Evolutionary conservation across 306 rosid species (phyloP).

Genomic region (Rosa lucieae): DNA sequence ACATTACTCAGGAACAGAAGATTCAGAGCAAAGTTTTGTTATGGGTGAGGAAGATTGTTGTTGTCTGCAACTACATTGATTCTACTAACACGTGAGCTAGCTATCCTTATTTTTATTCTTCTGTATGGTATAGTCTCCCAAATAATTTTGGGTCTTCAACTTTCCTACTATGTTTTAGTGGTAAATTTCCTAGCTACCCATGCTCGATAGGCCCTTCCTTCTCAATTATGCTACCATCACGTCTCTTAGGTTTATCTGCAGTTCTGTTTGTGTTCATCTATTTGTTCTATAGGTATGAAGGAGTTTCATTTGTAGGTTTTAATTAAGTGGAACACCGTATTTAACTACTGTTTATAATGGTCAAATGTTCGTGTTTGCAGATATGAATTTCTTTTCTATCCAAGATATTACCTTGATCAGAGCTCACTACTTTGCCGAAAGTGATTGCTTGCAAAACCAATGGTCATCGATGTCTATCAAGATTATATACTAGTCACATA

Average conservation of each 20-base stretch:
- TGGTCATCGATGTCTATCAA: no score
- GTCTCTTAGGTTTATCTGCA: neutral
- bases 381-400: constrained; percentile 93
- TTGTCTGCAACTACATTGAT: constrained; percentile 87
- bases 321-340: constrained; percentile 11
- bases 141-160: neutral
- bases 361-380: constrained; percentile 44
- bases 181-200: neutral
- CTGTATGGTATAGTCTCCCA: constrained; percentile 20
- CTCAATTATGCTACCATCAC: neutral
- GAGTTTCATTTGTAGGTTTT: constrained; percentile 19
- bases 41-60: constrained; percentile 97
- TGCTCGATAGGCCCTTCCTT: constrained; percentile 2
- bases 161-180: neutral
- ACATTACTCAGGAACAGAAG: constrained; percentile 90
- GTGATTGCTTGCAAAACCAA: constrained; percentile 82
- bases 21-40: constrained; percentile 92
- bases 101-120: constrained; percentile 29
- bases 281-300: neutral
- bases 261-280: neutral
- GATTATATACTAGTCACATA: constrained; percentile 84
- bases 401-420: constrained; percentile 97
- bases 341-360: neutral
- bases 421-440: constrained; percentile 90
- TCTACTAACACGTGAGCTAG: constrained; percentile 81